A percentile compares a stretch with the other conserved stretches of the same genome.
These are phyloP conservation scores for Emericellopsis atlantica DNA, from an alignment of 2,329 filamentous ascomycete species.

Conservation along the genomic window DNA sequence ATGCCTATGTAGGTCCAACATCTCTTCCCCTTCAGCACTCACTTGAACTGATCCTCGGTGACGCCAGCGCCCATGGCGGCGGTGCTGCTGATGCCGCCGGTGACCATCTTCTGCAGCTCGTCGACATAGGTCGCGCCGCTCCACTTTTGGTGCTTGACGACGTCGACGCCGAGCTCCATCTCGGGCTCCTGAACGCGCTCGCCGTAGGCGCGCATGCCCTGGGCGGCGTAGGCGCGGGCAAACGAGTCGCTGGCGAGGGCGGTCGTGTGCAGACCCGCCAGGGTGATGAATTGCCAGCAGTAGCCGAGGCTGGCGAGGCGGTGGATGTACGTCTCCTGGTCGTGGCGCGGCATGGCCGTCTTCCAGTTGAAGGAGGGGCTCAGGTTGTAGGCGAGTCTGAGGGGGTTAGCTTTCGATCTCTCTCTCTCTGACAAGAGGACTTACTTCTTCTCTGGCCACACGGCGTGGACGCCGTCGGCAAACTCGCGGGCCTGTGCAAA, in stretches of 20 bases:
- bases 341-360: constrained; percentile 76
- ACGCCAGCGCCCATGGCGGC: constrained; percentile 96
- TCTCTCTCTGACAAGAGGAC: constrained; percentile 16
- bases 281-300: constrained; percentile 99
- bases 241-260: constrained; percentile 88
- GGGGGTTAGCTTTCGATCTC: constrained; percentile 6
- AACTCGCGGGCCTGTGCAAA: constrained; percentile 87
- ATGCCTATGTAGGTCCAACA: no score
- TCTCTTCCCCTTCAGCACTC: not conserved
- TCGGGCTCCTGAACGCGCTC: constrained; percentile 97
- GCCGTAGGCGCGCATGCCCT: constrained; percentile 93
- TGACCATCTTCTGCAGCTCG: constrained; percentile 93
- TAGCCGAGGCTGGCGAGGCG: constrained; percentile 81
- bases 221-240: constrained; percentile 63
- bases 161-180: constrained; percentile 81
- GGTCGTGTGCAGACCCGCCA: constrained; percentile 90
- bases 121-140: constrained; percentile 90
- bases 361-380: constrained; percentile 99
- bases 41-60: constrained; percentile 84
- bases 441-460: constrained; percentile 93
- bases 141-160: constrained; percentile 99
- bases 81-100: constrained; percentile 80
- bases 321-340: constrained; percentile 96
- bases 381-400: constrained; percentile 89
- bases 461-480: constrained; percentile 82